Conservation (phyloP, 306 rosid species). For the Cucurbita pepo region DNA sequence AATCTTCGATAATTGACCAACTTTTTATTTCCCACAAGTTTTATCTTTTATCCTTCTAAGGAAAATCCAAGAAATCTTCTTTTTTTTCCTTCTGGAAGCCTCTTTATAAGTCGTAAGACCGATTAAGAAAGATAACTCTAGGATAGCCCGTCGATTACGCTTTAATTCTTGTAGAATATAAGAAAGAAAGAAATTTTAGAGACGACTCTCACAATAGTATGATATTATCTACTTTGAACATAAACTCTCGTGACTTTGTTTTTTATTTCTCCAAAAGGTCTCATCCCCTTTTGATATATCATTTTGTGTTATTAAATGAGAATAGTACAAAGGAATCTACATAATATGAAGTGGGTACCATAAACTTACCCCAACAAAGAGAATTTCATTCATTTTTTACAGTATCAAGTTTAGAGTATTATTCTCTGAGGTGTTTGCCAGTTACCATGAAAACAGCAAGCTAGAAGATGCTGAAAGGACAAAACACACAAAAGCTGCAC, state of each 20-base stretch:
- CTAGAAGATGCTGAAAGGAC: not conserved
- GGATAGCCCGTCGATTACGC: too few relatives aligned
- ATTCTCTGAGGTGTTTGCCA: not conserved
- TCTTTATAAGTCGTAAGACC: too few relatives aligned
- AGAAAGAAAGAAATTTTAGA: too few relatives aligned
- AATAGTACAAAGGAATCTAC: not conserved
- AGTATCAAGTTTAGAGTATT: not conserved
- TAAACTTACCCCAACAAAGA: not conserved
- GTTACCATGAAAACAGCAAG: not conserved
- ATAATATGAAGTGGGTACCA: not conserved
- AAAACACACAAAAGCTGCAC: not conserved
- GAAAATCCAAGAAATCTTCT: not conserved
- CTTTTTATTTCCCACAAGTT: not conserved
- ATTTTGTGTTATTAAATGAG: not conserved
- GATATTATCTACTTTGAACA: too few relatives aligned
- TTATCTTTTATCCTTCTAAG: not conserved
- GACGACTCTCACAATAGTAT: too few relatives aligned
- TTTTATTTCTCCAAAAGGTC: too few relatives aligned
- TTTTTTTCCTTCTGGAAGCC: not conserved
- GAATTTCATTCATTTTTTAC: slow-evolving; percentile 2
- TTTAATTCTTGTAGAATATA: too few relatives aligned
- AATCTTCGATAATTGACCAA: not conserved
- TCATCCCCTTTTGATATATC: not conserved
- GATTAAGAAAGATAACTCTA: too few relatives aligned
- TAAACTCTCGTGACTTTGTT: too few relatives aligned